phyloP scores from a whole-genome alignment of 83 land plant species.

The Larix sibirica region DNA sequence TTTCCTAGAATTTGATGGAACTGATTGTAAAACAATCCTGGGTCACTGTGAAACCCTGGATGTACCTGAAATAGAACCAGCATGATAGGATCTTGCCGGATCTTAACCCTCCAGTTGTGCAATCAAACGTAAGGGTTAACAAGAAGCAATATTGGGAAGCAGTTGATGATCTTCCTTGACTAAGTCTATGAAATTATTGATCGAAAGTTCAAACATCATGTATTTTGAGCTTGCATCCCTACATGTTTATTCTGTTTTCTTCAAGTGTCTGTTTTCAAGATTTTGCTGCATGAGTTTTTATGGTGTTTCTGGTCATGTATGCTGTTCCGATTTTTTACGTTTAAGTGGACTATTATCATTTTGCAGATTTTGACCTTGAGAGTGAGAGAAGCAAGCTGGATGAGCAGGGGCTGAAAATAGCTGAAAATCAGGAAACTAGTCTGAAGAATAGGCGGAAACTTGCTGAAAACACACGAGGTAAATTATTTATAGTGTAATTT shows the following conservation, averaged over 20 bases:
- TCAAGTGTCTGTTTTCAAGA: not conserved
- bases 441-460: constrained; percentile 94
- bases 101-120: not conserved
- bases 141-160: too few relatives aligned
- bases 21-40: too few relatives aligned
- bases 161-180: too few relatives aligned
- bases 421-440: constrained; percentile 95
- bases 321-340: not conserved
- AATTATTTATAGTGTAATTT: not conserved
- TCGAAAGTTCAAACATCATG: not conserved
- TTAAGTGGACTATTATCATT: not conserved
- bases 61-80: too few relatives aligned
- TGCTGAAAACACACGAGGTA: constrained; percentile 98
- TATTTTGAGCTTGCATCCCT: not conserved
- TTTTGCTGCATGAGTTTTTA: not conserved
- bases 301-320: not conserved
- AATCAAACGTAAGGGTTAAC: not conserved
- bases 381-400: constrained; percentile 81
- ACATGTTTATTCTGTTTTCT: not conserved
- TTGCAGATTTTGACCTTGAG: constrained; percentile 91
- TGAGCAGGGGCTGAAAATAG: constrained; percentile 93
- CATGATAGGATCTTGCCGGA: not conserved
- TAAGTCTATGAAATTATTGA: not conserved
- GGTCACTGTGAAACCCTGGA: too few relatives aligned
- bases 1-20: too few relatives aligned